Conservation (phyloP, 805 yeast genomes). For the Wickerhamomyces rabaulensis region DNA sequence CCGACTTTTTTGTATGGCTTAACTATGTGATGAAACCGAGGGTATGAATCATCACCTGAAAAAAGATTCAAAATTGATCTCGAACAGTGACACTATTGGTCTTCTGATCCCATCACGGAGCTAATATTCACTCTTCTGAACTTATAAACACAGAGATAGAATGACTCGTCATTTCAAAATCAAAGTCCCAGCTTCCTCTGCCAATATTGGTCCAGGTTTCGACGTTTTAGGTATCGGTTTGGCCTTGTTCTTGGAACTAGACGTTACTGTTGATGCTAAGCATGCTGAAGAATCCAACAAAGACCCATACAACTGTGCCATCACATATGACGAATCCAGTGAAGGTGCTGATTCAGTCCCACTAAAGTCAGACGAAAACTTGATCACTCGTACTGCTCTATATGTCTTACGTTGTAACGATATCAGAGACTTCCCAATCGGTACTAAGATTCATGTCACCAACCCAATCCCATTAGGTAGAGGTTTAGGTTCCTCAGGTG, state of each 20-base stretch:
- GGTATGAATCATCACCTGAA: background rate
- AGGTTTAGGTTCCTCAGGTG: constrained; percentile 96
- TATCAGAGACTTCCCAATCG: constrained; percentile 70
- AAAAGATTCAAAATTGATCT: constrained; percentile 1
- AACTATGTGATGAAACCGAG: constrained; percentile 1
- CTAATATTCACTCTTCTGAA: background rate
- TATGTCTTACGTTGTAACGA: constrained; percentile 85
- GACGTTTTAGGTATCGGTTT: constrained; percentile 94
- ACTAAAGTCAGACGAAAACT: constrained; percentile 65
- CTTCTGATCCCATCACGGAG: background rate
- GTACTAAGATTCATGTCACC: constrained; percentile 72
- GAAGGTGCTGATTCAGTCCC: constrained; percentile 86
- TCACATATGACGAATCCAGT: constrained; percentile 62
- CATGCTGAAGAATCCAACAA: constrained; percentile 38
- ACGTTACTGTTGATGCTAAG: constrained; percentile 57
- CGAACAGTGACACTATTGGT: background rate
- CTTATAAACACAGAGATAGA: background rate
- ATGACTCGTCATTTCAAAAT: constrained; percentile 52
- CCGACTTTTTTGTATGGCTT: constrained; percentile 1
- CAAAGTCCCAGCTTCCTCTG: constrained; percentile 93
- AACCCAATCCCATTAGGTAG: constrained; percentile 97
- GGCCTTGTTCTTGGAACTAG: constrained; percentile 63
- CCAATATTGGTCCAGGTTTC: constrained; percentile 98
- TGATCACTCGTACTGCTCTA: constrained; percentile 89
- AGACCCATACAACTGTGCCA: constrained; percentile 64